Conservation (phyloP, 768 basidiomycete genomes). For the Agrocybe pediades region DNA sequence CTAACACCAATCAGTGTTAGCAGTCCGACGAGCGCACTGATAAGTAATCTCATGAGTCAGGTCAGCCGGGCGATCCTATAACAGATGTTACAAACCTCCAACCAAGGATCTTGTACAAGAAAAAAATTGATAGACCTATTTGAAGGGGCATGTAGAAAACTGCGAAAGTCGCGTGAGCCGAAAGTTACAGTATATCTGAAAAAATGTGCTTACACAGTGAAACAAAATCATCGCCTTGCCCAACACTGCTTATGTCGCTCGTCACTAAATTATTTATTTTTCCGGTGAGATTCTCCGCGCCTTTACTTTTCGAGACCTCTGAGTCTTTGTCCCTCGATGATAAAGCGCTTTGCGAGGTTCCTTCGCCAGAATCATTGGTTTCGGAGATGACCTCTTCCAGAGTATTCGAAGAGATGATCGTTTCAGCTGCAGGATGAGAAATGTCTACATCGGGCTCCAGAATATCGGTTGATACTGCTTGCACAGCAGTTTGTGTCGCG, state of each 20-base stretch:
- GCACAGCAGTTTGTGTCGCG: not conserved
- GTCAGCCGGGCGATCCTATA: not conserved
- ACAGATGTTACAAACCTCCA: constrained; percentile 2
- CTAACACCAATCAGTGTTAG: constrained; percentile 48
- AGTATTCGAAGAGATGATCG: not conserved
- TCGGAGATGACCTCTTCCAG: not conserved
- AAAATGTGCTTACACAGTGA: constrained; percentile 19
- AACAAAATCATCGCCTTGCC: constrained; percentile 35
- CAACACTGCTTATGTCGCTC: constrained; percentile 50
- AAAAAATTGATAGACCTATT: constrained; percentile 26
- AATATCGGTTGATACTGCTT: not conserved
- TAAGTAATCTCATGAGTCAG: not conserved
- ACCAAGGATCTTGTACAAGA: constrained; percentile 1
- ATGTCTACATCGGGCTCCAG: not conserved
- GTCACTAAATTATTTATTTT: constrained; percentile 78
- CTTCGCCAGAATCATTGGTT: not conserved
- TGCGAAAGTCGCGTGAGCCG: not conserved
- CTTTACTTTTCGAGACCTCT: constrained; percentile 13
- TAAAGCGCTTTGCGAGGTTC: not conserved
- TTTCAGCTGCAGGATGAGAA: not conserved
- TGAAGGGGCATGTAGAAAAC: constrained; percentile 44
- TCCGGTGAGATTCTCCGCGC: constrained; percentile 58
- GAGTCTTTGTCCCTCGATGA: not conserved
- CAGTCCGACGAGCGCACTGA: constrained; percentile 60
- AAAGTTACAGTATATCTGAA: constrained; percentile 4